Evolutionary conservation across 257 asterid species (phyloP).

Genomic region (Mitragyna speciosa): DNA sequence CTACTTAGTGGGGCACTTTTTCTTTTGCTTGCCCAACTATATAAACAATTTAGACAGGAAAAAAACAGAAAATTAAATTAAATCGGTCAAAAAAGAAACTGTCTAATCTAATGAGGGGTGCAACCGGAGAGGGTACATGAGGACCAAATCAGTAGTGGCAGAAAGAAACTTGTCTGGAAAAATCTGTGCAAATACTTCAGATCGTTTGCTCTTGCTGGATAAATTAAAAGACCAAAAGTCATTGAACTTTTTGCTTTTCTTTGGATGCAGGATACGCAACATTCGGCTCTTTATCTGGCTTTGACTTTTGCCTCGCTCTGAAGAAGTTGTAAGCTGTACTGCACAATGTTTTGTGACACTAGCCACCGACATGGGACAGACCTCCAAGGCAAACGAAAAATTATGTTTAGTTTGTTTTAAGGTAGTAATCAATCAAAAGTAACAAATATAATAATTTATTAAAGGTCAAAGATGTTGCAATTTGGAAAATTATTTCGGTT

Average conservation of each 20-base stretch:
- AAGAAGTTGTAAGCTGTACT: not conserved
- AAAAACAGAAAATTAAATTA: not conserved
- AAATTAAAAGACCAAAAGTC: not conserved
- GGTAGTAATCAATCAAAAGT: no score
- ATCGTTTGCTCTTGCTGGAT: not conserved
- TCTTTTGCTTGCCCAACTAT: not conserved
- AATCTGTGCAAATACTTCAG: not conserved
- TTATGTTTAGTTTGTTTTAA: no score
- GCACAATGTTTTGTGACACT: not conserved
- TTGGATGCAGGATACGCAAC: not conserved
- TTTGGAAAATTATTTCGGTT: not conserved
- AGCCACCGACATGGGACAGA: no score
- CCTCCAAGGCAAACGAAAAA: not conserved
- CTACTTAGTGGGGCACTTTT: not conserved
- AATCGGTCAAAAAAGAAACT: not conserved
- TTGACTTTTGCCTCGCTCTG: not conserved
- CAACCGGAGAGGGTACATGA: not conserved
- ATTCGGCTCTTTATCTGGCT: not conserved
- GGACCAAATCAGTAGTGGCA: not conserved
- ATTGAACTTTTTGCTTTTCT: not conserved
- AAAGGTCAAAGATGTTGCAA: no score
- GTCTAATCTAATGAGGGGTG: not conserved
- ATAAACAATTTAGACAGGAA: not conserved
- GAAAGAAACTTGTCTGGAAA: constrained; percentile 5
- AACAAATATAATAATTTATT: no score